Evolutionary conservation across 768 basidiomycete species (phyloP).

Genomic region (Gymnopilus dilepis): DNA sequence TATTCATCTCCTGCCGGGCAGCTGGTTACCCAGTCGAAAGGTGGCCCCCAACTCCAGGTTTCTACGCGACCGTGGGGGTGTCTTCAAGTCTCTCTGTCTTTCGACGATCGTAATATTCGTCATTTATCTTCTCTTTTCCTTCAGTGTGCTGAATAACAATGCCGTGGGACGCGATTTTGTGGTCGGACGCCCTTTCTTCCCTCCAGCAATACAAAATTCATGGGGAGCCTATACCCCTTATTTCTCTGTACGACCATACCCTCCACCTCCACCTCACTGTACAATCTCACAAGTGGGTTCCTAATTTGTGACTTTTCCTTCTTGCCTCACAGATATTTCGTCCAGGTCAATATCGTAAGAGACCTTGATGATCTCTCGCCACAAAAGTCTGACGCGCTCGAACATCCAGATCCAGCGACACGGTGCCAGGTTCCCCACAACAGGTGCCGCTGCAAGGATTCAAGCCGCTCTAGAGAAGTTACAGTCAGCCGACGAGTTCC

Average conservation of each 20-base stretch:
- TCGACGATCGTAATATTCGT: too few species aligned
- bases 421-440: conserved; percentile 79
- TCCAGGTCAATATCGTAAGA: conserved; percentile 66
- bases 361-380: background rate
- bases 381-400: too few species aligned
- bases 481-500: conserved; percentile 47
- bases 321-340: background rate
- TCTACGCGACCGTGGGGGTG: too few species aligned
- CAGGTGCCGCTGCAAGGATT: conserved; percentile 48
- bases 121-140: background rate
- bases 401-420: conserved; percentile 73
- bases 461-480: conserved; percentile 58
- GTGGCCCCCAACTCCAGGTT: too few species aligned
- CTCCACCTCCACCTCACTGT: conserved; percentile 27
- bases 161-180: background rate
- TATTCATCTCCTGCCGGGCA: too few species aligned
- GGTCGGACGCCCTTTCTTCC: conserved; percentile 6
- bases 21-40: too few species aligned
- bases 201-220: conserved; percentile 20
- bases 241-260: conserved; percentile 29
- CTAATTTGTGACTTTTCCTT: background rate
- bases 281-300: conserved; percentile 30
- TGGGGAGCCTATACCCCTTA: conserved; percentile 35
- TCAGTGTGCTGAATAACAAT: background rate
- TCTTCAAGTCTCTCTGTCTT: background rate